Conservation (phyloP, 2,329 filamentous ascomycete genomes). For the Sclerotinia minor region DNA sequence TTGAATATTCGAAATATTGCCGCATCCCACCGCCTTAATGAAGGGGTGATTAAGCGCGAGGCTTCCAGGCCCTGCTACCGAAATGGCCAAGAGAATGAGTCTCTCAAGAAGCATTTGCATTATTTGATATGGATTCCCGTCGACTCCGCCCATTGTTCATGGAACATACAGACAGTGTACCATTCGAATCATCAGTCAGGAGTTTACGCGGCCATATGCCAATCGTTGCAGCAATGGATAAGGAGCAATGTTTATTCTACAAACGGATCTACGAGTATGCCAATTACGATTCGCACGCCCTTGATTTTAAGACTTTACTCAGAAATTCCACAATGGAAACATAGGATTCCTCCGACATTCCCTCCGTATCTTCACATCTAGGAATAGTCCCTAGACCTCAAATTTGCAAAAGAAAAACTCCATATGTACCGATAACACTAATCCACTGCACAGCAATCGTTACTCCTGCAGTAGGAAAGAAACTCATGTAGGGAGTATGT, state of each 20-base stretch:
- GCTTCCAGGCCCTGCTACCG: too few relatives aligned
- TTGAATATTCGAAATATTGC: background rate
- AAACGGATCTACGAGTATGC: background rate
- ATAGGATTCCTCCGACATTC: background rate
- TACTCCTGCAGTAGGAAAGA: conserved; percentile 32
- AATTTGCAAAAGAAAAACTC: background rate
- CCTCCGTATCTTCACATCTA: background rate
- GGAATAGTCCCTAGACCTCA: background rate
- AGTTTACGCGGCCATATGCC: background rate
- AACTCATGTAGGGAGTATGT: conserved; percentile 32
- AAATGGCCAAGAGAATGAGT: too few relatives aligned
- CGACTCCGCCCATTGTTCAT: background rate
- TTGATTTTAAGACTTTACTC: background rate
- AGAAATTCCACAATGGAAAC: background rate
- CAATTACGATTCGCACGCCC: background rate
- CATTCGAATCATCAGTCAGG: background rate
- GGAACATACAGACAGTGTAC: background rate
- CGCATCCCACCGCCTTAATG: background rate
- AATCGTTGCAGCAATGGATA: background rate
- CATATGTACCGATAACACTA: conserved; percentile 4
- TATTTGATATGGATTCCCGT: background rate
- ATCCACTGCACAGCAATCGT: conserved; percentile 24
- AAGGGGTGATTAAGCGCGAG: background rate
- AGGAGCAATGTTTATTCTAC: too few relatives aligned
- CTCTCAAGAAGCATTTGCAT: too few relatives aligned